Evolutionary conservation across 352 stramenopile species (phyloP).

Genomic region (Pythium angustatum): DNA sequence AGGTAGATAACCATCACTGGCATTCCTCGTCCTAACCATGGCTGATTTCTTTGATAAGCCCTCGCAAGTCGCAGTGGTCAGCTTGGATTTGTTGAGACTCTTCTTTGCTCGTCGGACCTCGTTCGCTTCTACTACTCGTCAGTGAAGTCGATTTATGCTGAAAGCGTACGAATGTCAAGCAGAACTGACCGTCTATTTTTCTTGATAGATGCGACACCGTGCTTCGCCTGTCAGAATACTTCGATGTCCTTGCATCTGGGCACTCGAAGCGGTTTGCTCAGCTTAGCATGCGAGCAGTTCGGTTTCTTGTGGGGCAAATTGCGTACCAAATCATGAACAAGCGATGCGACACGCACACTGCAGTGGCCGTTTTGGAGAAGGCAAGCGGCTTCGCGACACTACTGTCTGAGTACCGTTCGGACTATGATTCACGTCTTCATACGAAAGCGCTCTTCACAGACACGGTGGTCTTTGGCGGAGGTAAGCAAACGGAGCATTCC

Average conservation of each 20-base stretch:
- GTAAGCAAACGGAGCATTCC: neutral
- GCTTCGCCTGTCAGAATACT: slow-evolving; percentile 19
- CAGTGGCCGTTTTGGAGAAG: slow-evolving; percentile 21
- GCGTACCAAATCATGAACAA: slow-evolving; percentile 13
- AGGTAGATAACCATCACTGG: too few relatives aligned
- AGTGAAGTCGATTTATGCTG: slow-evolving; percentile 7
- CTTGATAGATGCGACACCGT: slow-evolving; percentile 19
- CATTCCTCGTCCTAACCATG: neutral
- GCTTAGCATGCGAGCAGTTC: slow-evolving; percentile 22
- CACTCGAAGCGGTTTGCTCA: slow-evolving; percentile 16
- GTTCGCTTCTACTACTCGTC: slow-evolving; percentile 20
- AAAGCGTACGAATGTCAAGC: too few relatives aligned
- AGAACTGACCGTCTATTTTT: neutral
- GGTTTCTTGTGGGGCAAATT: slow-evolving; percentile 26
- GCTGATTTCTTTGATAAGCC: neutral
- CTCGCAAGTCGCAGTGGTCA: slow-evolving; percentile 2
- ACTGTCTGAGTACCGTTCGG: neutral
- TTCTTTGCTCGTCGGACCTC: slow-evolving; percentile 17
- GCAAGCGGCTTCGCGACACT: slow-evolving; percentile 4
- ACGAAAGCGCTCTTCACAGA: slow-evolving; percentile 19
- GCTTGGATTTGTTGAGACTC: slow-evolving; percentile 22
- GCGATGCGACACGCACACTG: slow-evolving; percentile 17
- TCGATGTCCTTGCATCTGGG: slow-evolving; percentile 3
- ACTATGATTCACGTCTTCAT: slow-evolving; percentile 13
- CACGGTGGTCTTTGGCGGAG: neutral